phyloP scores from a whole-genome alignment of 257 asterid genomes.

The Capsicum baccatum region DNA sequence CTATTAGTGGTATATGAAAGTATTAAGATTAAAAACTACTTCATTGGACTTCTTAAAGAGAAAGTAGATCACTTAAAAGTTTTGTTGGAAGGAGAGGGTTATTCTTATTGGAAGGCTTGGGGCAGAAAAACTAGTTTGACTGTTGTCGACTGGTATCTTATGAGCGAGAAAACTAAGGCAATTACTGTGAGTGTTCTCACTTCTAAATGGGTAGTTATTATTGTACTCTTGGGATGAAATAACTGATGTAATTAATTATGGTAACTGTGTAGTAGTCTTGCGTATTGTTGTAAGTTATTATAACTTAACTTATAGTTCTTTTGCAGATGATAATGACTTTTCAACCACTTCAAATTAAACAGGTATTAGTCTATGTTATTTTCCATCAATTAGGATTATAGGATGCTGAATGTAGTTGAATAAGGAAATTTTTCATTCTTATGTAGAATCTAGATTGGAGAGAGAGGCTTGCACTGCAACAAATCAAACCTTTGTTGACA shows the following conservation, averaged over 20 bases:
- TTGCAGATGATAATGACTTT: conserved; percentile 54
- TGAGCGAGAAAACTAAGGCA: background rate
- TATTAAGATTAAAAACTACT: background rate
- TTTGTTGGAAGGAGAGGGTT: conserved; percentile 1
- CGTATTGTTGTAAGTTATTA: background rate
- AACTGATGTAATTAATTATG: background rate
- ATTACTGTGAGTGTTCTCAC: background rate
- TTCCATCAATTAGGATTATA: conserved; percentile 23
- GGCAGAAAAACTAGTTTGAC: background rate
- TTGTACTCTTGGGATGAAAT: conserved; percentile 3
- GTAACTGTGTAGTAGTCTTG: background rate
- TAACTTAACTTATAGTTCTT: conserved; percentile 24
- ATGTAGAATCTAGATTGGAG: conserved; percentile 72
- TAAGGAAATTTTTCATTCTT: conserved; percentile 22
- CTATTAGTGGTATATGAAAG: background rate
- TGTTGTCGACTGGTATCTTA: background rate
- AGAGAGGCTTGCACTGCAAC: conserved; percentile 65
- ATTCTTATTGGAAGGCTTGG: conserved; percentile 6
- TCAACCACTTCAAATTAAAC: conserved; percentile 43
- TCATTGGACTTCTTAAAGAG: background rate
- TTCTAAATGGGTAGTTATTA: background rate
- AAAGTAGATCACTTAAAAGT: background rate
- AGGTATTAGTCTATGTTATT: conserved; percentile 48
- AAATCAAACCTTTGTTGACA: conserved; percentile 66
- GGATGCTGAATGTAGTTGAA: conserved; percentile 32